These are phyloP conservation scores for Aspergillus sp. DNA, from an alignment of 2,329 filamentous ascomycete genomes.

Conservation along the genomic window DNA sequence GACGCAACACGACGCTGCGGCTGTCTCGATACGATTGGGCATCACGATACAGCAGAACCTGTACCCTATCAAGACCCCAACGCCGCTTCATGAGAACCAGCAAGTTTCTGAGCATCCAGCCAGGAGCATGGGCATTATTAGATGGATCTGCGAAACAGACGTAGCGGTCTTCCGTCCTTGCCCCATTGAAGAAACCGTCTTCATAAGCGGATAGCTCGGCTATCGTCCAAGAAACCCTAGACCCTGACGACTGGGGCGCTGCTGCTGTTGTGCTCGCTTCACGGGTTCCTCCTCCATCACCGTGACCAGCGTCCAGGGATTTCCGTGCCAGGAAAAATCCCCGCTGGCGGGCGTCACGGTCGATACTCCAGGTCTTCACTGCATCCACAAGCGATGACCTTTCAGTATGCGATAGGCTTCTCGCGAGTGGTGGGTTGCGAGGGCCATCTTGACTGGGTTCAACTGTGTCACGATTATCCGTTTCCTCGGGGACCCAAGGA, in stretches of 20 bases:
- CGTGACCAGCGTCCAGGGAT: conserved; percentile 27
- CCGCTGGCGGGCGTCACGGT: conserved; percentile 71
- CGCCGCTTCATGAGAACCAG: conserved; percentile 74
- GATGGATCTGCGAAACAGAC: conserved; percentile 88
- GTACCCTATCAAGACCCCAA: conserved; percentile 65
- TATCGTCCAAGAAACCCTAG: conserved; percentile 68
- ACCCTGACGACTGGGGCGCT: not conserved
- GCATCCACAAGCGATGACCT: conserved; percentile 70
- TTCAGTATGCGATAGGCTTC: conserved; percentile 54
- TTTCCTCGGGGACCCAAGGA: conserved; percentile 56
- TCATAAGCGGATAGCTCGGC: conserved; percentile 70
- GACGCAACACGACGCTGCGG: conserved; percentile 66
- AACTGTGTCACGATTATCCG: conserved; percentile 8
- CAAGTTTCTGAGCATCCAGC: conserved; percentile 87
- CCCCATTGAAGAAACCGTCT: conserved; percentile 71
- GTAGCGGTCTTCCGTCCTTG: conserved; percentile 64
- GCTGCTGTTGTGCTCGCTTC: not conserved
- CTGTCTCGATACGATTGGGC: conserved; percentile 69
- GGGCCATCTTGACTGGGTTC: conserved; percentile 11
- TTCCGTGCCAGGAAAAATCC: conserved; percentile 95
- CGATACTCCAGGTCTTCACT: conserved; percentile 80
- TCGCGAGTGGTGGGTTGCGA: conserved; percentile 9
- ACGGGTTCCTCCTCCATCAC: no score
- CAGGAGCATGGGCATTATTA: conserved; percentile 75
- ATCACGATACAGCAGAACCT: conserved; percentile 86